Base-by-base conservation (phyloP, 805 yeast genomes). In the Saturnispora zaruensis region DNA sequence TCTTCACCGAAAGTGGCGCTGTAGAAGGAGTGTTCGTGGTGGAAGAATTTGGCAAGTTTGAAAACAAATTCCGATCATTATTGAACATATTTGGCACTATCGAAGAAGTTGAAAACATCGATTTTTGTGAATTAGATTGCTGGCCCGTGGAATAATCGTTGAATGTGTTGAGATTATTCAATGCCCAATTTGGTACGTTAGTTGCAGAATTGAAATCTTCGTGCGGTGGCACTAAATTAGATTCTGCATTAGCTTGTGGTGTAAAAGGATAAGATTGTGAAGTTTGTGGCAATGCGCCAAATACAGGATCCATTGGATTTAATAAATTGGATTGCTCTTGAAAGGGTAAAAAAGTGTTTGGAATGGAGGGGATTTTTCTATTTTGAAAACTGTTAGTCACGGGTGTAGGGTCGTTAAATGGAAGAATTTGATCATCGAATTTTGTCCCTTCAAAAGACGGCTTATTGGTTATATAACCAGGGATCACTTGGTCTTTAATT, bases 1-100 rank as follows among this genome's bases (percentile, higher is more conserved):
- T 14, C 13, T 28, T 28, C 13, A 28, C 14, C 13, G 24, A 41
- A 44, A 21, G 36, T 5, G 26, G 51, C 8, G 9, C 37, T 45
- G 16, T 33, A 34, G 41, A 7, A 34, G 38, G 11, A 20, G 21
- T 24, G 18, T 49, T 48, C 9, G 51, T 11, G 8, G 38, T 32
- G 25, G 59, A 53, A 51, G n/a, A 46, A 46, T 41, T 50, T 52
- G 47, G 23, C 21, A 36, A 18, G 8, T 6, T n/a, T 18, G 40
- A 20, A 6, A 18, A 9, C 11, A 36, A 36, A 16, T 36, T 16
- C 30, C 45, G 37, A 40, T 52, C 46, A 32, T 21, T 44, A 32
- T 23, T 16, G 8, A 44, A 33, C 25, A 44, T 14, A 32, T 32
- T 23, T 16, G 38, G 38, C 21, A 8, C 18, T 6, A 36, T 36